These are phyloP conservation scores for Nosema muscidifuracis DNA, from an alignment of 371 early-diverging fungal species.

Conservation along the genomic window DNA sequence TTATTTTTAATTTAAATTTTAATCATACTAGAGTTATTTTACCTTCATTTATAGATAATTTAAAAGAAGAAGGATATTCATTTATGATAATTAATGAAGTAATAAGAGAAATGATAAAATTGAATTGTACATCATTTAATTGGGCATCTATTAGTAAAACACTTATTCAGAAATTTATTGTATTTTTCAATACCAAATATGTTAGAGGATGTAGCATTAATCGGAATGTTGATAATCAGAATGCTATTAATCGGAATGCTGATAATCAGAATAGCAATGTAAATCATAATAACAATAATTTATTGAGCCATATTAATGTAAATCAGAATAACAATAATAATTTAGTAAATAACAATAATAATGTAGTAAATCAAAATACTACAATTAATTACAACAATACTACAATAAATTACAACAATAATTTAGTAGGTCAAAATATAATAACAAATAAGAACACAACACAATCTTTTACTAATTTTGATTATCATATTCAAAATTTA, in stretches of 20 bases:
- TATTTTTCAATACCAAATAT: conserved; percentile 13
- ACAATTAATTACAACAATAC: too few relatives aligned
- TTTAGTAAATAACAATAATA: too few relatives aligned
- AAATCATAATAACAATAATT: too few relatives aligned
- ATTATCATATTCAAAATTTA: background rate
- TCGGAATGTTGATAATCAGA: background rate
- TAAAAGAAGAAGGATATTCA: conserved; percentile 11
- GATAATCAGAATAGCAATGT: too few relatives aligned
- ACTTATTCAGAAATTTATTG: conserved; percentile 17
- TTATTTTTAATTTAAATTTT: conserved; percentile 11
- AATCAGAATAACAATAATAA: too few relatives aligned
- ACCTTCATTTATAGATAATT: background rate
- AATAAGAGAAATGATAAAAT: conserved; percentile 4
- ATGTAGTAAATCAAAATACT: too few relatives aligned
- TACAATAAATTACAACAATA: too few relatives aligned
- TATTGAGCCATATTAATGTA: too few relatives aligned
- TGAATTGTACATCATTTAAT: background rate
- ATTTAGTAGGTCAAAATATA: too few relatives aligned
- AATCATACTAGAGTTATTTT: conserved; percentile 4
- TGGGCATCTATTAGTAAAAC: conserved; percentile 8
- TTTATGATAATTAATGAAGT: conserved; percentile 7
- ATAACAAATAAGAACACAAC: too few relatives aligned
- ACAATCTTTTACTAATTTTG: too few relatives aligned
- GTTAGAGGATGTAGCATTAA: too few relatives aligned
- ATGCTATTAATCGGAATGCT: background rate